Base-by-base conservation (phyloP, 495 filamentous ascomycete species). In the Aspergillus funiculosus region DNA sequence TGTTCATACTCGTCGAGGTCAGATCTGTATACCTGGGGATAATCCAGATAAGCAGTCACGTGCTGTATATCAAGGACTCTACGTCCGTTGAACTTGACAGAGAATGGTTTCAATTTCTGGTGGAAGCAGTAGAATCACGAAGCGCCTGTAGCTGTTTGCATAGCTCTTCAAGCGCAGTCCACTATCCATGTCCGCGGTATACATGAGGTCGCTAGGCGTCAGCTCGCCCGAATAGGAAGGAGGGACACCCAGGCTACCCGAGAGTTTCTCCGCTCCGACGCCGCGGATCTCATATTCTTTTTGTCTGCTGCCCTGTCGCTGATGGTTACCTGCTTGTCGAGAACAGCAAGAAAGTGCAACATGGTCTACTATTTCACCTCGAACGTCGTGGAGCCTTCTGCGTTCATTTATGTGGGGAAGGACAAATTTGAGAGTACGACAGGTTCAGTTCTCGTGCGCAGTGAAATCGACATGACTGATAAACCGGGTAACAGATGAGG, bases 341-440 rank as follows among this genome's bases (percentile, higher is more conserved):
- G 31, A 22, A 41, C 34, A 18, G 27, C 35, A 1, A 24, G 22
- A 15, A 1, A 36, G 2, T 15, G 14, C 51, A 54, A 62, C 48
- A 98, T 98, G 92, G 92, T 98, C 29, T 94, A 85, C 67, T 96
- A 95, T 62, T 96, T 95, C 68, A 92, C 82, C 2, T 96, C 91
- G 6, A 90, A 80, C 37, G 78, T 80, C 27, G 80, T 85, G 19
- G 72, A 83, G 14, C 82, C 94, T 1, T 53, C 81, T 4, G 92
- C 89, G 18, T 88, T 82, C 54, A 81, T 97, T 52, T 98, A 97
- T 60, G 87, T 95, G 22, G 92, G 92, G 60, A 98, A 97, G 70
- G 92, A 98, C 73, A 98, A 98, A 69, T 87, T 95, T 46, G 92
- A 98, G 71, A 98, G 92, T 96, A 76, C 56, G 83, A 50, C 45